A percentile compares a stretch with the other conserved stretches of the same genome.
These are phyloP conservation scores for Penicillium nordicum DNA, from an alignment of 2,329 filamentous ascomycete genomes.

Conservation along the genomic window DNA sequence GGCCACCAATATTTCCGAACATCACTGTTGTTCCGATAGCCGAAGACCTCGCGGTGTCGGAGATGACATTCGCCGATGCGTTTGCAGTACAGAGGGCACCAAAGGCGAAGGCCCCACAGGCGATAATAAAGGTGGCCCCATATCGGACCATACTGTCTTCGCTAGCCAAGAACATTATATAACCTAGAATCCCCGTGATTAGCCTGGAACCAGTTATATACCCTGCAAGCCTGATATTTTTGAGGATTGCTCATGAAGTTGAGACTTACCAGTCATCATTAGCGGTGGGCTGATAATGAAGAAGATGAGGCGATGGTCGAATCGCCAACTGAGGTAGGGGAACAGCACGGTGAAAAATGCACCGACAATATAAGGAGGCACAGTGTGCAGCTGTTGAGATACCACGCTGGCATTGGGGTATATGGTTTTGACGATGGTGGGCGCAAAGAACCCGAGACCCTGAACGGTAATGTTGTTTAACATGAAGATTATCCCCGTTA, in stretches of 20 bases:
- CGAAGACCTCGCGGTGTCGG: slow-evolving; percentile 64
- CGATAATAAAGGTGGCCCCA: slow-evolving; percentile 67
- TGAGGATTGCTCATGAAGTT: background rate
- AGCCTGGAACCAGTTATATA: background rate
- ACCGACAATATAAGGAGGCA: slow-evolving; percentile 67
- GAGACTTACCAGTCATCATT: slow-evolving; percentile 54
- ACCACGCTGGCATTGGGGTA: slow-evolving; percentile 59
- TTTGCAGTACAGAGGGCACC: slow-evolving; percentile 66
- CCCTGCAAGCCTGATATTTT: background rate
- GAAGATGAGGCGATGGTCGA: slow-evolving; percentile 59
- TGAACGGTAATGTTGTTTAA: slow-evolving; percentile 69
- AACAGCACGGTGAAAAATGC: slow-evolving; percentile 63
- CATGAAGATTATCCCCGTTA: slow-evolving; percentile 58
- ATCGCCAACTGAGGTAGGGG: slow-evolving; percentile 59
- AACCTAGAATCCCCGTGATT: slow-evolving; percentile 40
- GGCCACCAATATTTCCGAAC: slow-evolving; percentile 68
- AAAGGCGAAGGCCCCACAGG: slow-evolving; percentile 60
- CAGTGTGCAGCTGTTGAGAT: slow-evolving; percentile 65
- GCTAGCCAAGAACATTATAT: slow-evolving; percentile 66
- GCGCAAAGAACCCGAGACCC: slow-evolving; percentile 66
- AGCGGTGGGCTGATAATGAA: slow-evolving; percentile 59
- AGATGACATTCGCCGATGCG: slow-evolving; percentile 66
- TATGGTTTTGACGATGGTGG: slow-evolving; percentile 67
- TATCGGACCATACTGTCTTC: slow-evolving; percentile 56
- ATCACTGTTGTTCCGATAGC: slow-evolving; percentile 68